Conservation (phyloP, 1,139 yeast genomes). For the Yamadazyma blattariae region DNA sequence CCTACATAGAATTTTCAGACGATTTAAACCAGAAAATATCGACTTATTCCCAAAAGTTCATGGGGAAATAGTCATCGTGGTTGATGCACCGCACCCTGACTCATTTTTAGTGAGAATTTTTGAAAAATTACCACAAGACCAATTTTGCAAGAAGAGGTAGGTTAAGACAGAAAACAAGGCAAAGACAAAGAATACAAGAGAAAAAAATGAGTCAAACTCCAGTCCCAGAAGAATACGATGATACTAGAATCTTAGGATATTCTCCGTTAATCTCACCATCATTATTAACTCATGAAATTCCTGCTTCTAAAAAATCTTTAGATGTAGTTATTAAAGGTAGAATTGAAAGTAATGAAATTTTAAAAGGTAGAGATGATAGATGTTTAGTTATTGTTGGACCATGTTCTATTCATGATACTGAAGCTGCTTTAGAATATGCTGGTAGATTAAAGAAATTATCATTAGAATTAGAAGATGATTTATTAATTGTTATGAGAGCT, state of each 20-base stretch:
- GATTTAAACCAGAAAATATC: too few relatives aligned
- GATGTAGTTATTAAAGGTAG: conserved; percentile 77
- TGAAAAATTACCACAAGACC: too few relatives aligned
- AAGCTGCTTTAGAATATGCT: conserved; percentile 88
- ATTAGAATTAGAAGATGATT: conserved; percentile 68
- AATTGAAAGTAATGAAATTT: conserved; percentile 67
- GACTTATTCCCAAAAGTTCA: too few relatives aligned
- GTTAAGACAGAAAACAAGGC: too few relatives aligned
- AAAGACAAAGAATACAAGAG: too few relatives aligned
- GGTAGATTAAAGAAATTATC: conserved; percentile 61
- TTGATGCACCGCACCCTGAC: too few relatives aligned
- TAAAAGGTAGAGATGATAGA: conserved; percentile 75
- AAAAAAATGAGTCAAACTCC: conserved; percentile 47
- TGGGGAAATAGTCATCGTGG: too few relatives aligned
- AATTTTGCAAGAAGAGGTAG: too few relatives aligned
- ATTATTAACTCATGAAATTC: conserved; percentile 73
- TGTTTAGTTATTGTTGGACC: conserved; percentile 88
- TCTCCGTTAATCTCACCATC: conserved; percentile 92
- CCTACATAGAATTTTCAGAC: too few relatives aligned
- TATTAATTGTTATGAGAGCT: conserved; percentile 91
- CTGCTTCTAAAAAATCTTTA: conserved; percentile 58
- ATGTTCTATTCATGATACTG: conserved; percentile 92
- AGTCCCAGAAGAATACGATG: conserved; percentile 75
- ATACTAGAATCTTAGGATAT: conserved; percentile 84
- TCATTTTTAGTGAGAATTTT: too few relatives aligned